phyloP scores from a whole-genome alignment of 805 yeast species.

The Kazachstania bromeliacearum region DNA sequence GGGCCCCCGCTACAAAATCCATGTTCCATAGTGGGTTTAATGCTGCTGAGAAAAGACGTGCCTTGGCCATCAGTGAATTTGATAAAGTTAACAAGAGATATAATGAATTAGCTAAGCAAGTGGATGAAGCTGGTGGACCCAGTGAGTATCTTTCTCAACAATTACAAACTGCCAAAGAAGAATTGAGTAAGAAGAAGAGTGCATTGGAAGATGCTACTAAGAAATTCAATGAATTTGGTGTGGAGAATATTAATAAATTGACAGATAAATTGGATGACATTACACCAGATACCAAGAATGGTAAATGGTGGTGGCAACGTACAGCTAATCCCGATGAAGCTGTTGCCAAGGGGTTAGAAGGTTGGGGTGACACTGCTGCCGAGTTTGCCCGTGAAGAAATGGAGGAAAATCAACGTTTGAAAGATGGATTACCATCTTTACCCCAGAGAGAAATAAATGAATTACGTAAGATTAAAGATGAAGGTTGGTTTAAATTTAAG shows the following conservation, averaged over 20 bases:
- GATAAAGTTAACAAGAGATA: conserved; percentile 23
- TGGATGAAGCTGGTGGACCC: conserved; percentile 5
- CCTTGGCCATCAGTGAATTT: conserved; percentile 23
- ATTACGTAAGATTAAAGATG: conserved; percentile 29
- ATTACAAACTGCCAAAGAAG: conserved; percentile 8
- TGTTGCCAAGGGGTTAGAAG: conserved; percentile 32
- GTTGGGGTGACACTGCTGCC: conserved; percentile 41
- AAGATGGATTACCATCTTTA: not conserved
- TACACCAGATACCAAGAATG: not conserved
- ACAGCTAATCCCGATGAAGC: conserved; percentile 14
- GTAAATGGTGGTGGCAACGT: conserved; percentile 1
- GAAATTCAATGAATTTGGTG: conserved; percentile 5
- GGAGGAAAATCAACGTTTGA: conserved; percentile 17
- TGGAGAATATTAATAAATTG: conserved; percentile 20
- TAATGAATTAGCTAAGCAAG: conserved; percentile 11
- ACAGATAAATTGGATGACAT: conserved; percentile 16
- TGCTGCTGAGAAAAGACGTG: conserved; percentile 23
- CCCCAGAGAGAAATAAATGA: conserved; percentile 22
- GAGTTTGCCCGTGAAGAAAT: conserved; percentile 32
- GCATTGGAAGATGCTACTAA: conserved; percentile 16
- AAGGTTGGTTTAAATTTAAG: conserved; percentile 28
- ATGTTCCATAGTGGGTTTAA: conserved; percentile 23
- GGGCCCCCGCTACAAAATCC: conserved; percentile 8
- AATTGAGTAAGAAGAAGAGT: conserved; percentile 12
- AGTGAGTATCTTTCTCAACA: conserved; percentile 11